Evolutionary conservation across 2,329 filamentous ascomycete species (phyloP), one percentile per base, ranked within the genome.

Genomic region (Diaporthe longicolla): DNA sequence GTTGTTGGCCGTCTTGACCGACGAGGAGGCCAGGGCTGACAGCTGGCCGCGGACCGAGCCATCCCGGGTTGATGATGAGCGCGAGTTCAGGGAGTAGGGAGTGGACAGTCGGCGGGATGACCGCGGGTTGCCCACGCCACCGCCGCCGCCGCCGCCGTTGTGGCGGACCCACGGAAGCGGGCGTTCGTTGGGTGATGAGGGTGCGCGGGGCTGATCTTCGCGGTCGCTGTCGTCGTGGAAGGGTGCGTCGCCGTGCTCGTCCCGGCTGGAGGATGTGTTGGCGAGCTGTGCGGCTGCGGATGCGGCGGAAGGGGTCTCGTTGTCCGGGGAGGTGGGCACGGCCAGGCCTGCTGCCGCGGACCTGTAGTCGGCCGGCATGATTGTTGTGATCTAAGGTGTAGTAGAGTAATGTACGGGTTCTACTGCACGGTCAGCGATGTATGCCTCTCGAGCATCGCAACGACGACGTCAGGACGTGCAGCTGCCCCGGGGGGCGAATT

Each of bases 301-400:
- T 59, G 77, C 79, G 75, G 77, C 78, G 57, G 77, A 78, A 52
- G 75, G 78, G n/a, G 78, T 73, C 50, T 77, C 71, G 58, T 79
- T 78, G 72, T 77, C 73, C 45, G 80, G 78, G 48, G 79, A 79
- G 4, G 83, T 81, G 37, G 84, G 83, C 70, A 89, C 80, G 74
- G 87, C 84, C 50, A 89, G 85, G 59, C 85, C 86, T 78, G 84
- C 86, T 72, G 87, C 87, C 74, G 87, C 83, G 73, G 87, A 86
- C 59, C 82, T 80, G 81, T 88, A 87, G 82, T 89, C 86, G 78
- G 85, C 85, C 45, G 87, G 86, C 88, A 90, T 90, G 45, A 73
- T 82, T 73, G 48, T 72, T 43, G 61, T 24, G 24, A 32, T 58
- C 11, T 8, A 55, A 40, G 43, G 63, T 48, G 63, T 40, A 40